Base-by-base conservation (phyloP, 306 rosid genomes). In the cucumber (Cucumis sativus) region DNA sequence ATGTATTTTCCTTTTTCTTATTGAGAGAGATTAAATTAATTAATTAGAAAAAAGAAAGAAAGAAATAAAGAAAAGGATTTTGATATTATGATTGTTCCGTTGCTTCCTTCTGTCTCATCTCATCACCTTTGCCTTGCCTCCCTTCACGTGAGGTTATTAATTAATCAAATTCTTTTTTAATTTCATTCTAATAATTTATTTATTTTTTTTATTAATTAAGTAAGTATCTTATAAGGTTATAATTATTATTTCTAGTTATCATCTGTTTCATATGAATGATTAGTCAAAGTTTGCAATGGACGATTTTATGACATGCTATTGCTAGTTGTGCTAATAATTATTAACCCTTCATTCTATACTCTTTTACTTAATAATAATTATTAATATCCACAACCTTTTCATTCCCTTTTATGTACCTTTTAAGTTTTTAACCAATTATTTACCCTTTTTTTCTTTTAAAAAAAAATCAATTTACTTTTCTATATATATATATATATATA, bases 101-200 rank as follows among this genome's bases (percentile, higher is more conserved):
- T 11, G 63, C 15, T n/a, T n/a, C 11, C 73, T 67, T 67, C 54
- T 67, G 73, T 67, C 8, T 33, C 37, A 33, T 39, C 30, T 67
- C 73, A 40, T 67, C 52, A 39, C 4, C 73, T 20, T 45, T 41
- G 74, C 74, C 54, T 23, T 23, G 25, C 25, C 25, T 1, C 9
- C 57, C 73, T 21, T 69, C 75, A 69, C 75, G 75, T 69, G 75
- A 69, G 75, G 20, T 12, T 69, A 69, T 23, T 69, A 45, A 45
- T 69, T 47, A 70, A 70, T 70, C 75, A 70, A 3, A 21, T 2
- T 68, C 6, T 41, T 13, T 20, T 68, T 21, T 23, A 33, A 28
- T 28, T 28, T 28, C 0, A 0, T 28, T 28, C 30, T 28, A 28
- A 5, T 9, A n/a, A 14, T 15, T 15, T 4, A 51, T 21, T 68